These are phyloP conservation scores for Penicillium hordei DNA, from an alignment of 2,329 filamentous ascomycete species.

Conservation along the genomic window DNA sequence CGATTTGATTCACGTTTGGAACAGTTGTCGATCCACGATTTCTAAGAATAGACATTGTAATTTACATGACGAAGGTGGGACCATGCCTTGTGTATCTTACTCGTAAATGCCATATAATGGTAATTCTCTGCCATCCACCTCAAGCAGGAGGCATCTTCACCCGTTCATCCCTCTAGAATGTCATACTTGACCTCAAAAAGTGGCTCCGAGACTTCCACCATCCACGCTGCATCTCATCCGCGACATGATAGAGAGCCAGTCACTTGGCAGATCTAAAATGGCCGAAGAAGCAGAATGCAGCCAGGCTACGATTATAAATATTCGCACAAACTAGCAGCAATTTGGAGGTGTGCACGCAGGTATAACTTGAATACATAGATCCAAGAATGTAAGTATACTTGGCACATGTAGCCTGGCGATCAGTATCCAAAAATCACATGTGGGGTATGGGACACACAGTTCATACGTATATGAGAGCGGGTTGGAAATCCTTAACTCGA, in stretches of 20 bases:
- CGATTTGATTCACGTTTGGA: not conserved
- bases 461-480: no score
- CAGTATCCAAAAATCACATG: no score
- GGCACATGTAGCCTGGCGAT: no score
- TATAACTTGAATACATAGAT: no score
- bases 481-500: no score
- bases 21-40: not conserved
- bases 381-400: no score
- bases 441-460: no score
- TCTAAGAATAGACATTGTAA: conserved; percentile 6
- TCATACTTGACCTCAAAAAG: not conserved
- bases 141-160: no score
- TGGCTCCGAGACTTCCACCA: not conserved
- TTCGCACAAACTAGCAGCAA: no score
- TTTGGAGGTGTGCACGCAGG: no score
- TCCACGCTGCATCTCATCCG: not conserved
- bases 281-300: not conserved
- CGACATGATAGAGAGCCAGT: not conserved
- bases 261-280: not conserved
- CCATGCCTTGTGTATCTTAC: not conserved
- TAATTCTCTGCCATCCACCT: not conserved
- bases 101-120: not conserved
- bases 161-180: not conserved
- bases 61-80: conserved; percentile 3
- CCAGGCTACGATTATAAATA: not conserved